Conservation (phyloP, 2,329 filamentous ascomycete genomes). For the Phialocephala sp. region DNA sequence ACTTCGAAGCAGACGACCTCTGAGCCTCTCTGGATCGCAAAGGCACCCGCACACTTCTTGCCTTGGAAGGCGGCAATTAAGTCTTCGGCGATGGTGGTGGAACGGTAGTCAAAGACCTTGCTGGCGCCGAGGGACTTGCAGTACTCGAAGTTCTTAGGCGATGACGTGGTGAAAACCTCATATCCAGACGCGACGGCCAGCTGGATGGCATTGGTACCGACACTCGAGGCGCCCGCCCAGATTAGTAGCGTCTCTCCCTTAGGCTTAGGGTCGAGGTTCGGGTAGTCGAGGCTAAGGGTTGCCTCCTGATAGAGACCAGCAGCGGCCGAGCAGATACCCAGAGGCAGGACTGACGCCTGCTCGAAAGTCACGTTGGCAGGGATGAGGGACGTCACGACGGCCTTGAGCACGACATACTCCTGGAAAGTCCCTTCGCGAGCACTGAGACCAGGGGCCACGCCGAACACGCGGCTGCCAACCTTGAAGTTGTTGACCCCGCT, state of each 20-base stretch:
- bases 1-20: constrained; percentile 1
- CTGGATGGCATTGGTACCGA: constrained; percentile 47
- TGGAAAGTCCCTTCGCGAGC: constrained; percentile 23
- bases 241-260: constrained; percentile 46
- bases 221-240: constrained; percentile 35
- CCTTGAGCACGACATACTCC: constrained; percentile 37
- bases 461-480: constrained; percentile 57
- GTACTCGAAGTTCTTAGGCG: constrained; percentile 44
- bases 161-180: constrained; percentile 47
- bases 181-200: constrained; percentile 50
- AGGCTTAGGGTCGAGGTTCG: constrained; percentile 31
- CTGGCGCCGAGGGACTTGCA: constrained; percentile 48
- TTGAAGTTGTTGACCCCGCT: constrained; percentile 48
- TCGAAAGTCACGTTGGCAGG: constrained; percentile 40
- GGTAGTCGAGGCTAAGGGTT: constrained; percentile 33
- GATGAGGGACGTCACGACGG: constrained; percentile 31
- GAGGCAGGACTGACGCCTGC: constrained; percentile 39
- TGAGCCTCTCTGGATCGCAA: constrained; percentile 9
- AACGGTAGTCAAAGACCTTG: constrained; percentile 48
- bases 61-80: constrained; percentile 27
- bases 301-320: constrained; percentile 30
- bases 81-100: constrained; percentile 22
- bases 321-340: constrained; percentile 42
- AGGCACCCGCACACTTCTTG: constrained; percentile 42
- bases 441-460: constrained; percentile 15